Evolutionary conservation across 2,329 filamentous ascomycete species (phyloP).

Genomic region (Scedosporium dehoogii): DNA sequence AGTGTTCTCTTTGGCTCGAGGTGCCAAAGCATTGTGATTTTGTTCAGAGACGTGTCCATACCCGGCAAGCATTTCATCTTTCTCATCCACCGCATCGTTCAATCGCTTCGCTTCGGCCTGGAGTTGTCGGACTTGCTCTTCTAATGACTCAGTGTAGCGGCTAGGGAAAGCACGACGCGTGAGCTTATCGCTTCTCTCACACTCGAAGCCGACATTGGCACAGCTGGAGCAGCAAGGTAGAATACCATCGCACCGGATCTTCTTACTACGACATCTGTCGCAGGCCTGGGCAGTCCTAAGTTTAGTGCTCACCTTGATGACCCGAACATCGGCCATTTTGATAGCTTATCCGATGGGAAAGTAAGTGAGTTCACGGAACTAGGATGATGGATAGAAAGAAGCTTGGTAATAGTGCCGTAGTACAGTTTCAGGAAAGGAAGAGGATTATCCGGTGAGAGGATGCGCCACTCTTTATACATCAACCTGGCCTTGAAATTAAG

Average conservation of each 20-base stretch:
- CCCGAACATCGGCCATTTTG: slow-evolving; percentile 93
- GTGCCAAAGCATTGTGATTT: slow-evolving; percentile 25
- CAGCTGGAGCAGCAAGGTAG: slow-evolving; percentile 93
- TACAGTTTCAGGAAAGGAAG: no score
- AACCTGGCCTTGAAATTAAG: no score
- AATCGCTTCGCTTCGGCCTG: slow-evolving; percentile 81
- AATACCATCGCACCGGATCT: slow-evolving; percentile 94
- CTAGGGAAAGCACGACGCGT: slow-evolving; percentile 89
- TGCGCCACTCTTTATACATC: no score
- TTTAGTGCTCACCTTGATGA: slow-evolving; percentile 92
- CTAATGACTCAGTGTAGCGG: slow-evolving; percentile 92
- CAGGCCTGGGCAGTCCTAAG: slow-evolving; percentile 95
- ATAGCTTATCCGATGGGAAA: slow-evolving; percentile 8
- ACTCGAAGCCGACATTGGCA: slow-evolving; percentile 93
- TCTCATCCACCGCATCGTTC: slow-evolving; percentile 87
- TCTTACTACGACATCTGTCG: slow-evolving; percentile 87
- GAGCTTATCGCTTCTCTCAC: slow-evolving; percentile 95
- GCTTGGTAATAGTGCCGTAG: no score
- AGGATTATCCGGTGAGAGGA: no score
- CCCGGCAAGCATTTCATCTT: slow-evolving; percentile 97
- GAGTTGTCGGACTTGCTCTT: slow-evolving; percentile 77
- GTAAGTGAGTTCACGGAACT: no score
- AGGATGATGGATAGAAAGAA: no score
- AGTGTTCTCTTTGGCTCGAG: slow-evolving; percentile 55
- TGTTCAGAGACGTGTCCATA: slow-evolving; percentile 17